A percentile compares a stretch with the other conserved stretches of the same genome.
Evolutionary conservation across 495 filamentous ascomycete species (phyloP).

Genomic region (Penicillium simplicissimum): DNA sequence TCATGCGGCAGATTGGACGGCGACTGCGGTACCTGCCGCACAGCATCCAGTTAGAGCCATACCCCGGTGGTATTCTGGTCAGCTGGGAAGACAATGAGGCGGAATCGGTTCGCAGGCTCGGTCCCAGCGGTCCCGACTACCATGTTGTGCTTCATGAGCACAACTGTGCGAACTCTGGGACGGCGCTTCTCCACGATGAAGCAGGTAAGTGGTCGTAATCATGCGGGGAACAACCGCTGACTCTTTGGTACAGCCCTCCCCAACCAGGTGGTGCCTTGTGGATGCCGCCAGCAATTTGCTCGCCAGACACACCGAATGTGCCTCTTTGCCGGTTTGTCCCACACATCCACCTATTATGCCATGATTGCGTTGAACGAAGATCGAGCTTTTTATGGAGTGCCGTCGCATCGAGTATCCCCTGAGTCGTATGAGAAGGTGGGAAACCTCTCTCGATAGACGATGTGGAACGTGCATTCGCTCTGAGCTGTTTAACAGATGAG

Average conservation of each 20-base stretch:
- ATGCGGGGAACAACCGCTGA: not conserved
- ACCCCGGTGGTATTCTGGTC: not conserved
- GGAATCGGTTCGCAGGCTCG: not conserved
- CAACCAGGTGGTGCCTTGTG: not conserved
- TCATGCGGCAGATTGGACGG: not conserved
- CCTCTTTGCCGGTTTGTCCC: not conserved
- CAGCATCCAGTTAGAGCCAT: not conserved
- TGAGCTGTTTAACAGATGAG: no score
- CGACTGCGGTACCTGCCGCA: not conserved
- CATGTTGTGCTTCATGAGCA: not conserved
- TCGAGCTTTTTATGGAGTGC: not conserved
- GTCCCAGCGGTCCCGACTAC: not conserved
- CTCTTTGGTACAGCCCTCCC: not conserved
- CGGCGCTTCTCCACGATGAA: not conserved
- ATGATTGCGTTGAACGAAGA: not conserved
- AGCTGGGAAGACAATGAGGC: slow-evolving; percentile 2
- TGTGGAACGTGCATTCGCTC: no score
- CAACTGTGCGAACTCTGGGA: not conserved
- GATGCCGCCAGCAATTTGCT: not conserved
- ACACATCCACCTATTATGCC: not conserved
- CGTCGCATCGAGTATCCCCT: not conserved
- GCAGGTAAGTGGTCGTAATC: not conserved
- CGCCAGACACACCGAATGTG: not conserved
- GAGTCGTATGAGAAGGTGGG: not conserved
- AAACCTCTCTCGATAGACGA: not conserved